Conservation (phyloP, 192 early-diverging fungal genomes). For the Coemansia sp. region DNA sequence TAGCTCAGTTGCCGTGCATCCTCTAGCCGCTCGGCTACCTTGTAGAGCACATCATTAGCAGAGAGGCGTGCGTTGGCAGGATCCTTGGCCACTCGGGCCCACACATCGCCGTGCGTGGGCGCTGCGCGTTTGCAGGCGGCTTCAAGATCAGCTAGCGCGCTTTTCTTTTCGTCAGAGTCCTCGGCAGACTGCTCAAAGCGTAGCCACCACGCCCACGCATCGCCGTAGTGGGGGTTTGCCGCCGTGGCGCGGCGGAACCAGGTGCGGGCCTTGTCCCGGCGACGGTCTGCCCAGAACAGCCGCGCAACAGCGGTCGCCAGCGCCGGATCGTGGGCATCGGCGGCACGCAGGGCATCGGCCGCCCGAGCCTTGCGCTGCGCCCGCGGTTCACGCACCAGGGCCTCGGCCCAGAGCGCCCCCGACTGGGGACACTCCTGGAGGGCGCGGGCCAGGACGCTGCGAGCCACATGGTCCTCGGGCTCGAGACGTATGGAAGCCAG, state of each 20-base stretch:
- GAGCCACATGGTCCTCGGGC: conserved; percentile 54
- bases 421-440: conserved; percentile 89
- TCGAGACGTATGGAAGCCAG: conserved; percentile 61
- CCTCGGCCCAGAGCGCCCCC: conserved; percentile 82
- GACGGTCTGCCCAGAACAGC: conserved; percentile 90
- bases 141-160: conserved; percentile 42
- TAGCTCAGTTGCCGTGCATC: conserved; percentile 7
- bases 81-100: conserved; percentile 78
- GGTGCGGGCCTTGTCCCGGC: conserved; percentile 84
- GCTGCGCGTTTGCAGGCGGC: conserved; percentile 67
- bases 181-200: conserved; percentile 86
- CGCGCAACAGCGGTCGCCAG: conserved; percentile 79
- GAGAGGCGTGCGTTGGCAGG: conserved; percentile 24
- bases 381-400: conserved; percentile 78
- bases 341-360: conserved; percentile 87
- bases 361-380: conserved; percentile 81
- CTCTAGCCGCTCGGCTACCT: conserved; percentile 13
- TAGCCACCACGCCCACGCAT: conserved; percentile 93
- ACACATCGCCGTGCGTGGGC: conserved; percentile 85
- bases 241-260: conserved; percentile 86
- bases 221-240: conserved; percentile 82
- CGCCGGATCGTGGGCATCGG: conserved; percentile 70
- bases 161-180: not conserved
- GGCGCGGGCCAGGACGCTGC: conserved; percentile 75
- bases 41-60: conserved; percentile 8